Evolutionary conservation across 1,284 basidiomycete species (phyloP), one percentile per base, ranked within the genome.

Genomic region (Ceratobasidium sp.): DNA sequence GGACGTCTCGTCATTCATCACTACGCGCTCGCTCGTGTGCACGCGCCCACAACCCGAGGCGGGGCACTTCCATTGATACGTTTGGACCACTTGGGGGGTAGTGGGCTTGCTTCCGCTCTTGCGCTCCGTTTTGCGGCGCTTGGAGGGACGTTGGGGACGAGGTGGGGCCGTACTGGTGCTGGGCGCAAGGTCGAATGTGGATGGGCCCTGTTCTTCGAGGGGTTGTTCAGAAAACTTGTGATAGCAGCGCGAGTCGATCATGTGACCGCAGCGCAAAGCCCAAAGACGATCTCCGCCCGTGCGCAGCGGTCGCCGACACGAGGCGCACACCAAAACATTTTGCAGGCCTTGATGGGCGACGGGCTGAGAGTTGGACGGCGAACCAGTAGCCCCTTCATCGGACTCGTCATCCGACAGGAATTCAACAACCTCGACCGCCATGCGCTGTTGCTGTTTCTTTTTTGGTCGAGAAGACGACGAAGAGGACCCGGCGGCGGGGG

Each of bases 241-340:
- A 52, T 64, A 64, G 50, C 58, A 64, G 15, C 58, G 15, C 20
- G 58, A 64, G 27, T 64, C 58, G n/a, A 64, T 64, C 58, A 64
- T 52, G 32, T 64, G 58, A 3, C 58, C 58, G 22, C 58, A 64
- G 29, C 58, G 45, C 4, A 64, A 17, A 3, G 58, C 58, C 58
- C 58, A 64, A 7, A 64, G 34, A 17, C 58, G 4, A 12, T 27
- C 58, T 0, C 58, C 58, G 2, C 47, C 58, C 43, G 49, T 64
- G 29, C 58, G 45, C 58, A 64, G 29, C 58, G 58, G 58, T 5
- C 43, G 45, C 32, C 47, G 29, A 64, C 58, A 64, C 29, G 32
- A 34, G 7, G 45, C 58, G 27, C 58, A 64, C 8, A 64, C 58
- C 2, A 64, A 31, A 20, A 52, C 47, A 20, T 32, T 25, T 10